Evolutionary conservation across 2,329 filamentous ascomycete genomes (phyloP), one percentile per base, ranked within the genome.

Genomic region (Pezicula radicicola): DNA sequence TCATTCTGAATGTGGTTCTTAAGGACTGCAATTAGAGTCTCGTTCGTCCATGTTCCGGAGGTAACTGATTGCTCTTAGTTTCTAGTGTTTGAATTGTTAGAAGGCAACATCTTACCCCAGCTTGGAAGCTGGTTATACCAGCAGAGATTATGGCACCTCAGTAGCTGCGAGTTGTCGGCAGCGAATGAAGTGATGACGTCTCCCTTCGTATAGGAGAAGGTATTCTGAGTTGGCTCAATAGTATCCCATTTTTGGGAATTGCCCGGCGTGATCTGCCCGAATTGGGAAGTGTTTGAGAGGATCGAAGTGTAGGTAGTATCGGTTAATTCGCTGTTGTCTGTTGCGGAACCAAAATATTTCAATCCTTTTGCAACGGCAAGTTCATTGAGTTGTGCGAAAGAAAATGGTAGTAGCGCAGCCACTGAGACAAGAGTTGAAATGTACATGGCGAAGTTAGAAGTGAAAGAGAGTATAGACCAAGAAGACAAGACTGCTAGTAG

Each of bases 171-270:
- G 5, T 71, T 68, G 55, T 80, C 79, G 15, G 62, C 68, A 6
- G 78, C 78, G 30, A 79, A 68, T 46, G 70, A 67, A 37, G 76
- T 66, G 18, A 82, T 70, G 46, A 75, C 72, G 58, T 89, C 84
- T 40, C 80, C 84, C 1, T 72, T 65, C 6, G 74, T 74, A 66
- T 76, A 89, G 57, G 72, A 76, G 72, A 87, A 89, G 21, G 70
- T 65, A 33, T 74, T 75, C 35, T 77, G 76, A 19, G 67, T 65
- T 0, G 82, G 80, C 72, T 89, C 82, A 8, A 75, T 84, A 56
- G 75, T 73, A 53, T 82, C 73, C 83, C 83, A 89, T 73, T 82
- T 81, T 65, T 83, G 79, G 3, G 77, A 75, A 63, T 88, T 88
- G 46, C 78, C 81, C 0, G 83, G 81, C 0, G 84, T 87, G 25